A percentile compares a stretch with the other conserved stretches of the same genome.
Conservation (phyloP, 768 basidiomycete genomes). For the Tricholomella constricta region DNA sequence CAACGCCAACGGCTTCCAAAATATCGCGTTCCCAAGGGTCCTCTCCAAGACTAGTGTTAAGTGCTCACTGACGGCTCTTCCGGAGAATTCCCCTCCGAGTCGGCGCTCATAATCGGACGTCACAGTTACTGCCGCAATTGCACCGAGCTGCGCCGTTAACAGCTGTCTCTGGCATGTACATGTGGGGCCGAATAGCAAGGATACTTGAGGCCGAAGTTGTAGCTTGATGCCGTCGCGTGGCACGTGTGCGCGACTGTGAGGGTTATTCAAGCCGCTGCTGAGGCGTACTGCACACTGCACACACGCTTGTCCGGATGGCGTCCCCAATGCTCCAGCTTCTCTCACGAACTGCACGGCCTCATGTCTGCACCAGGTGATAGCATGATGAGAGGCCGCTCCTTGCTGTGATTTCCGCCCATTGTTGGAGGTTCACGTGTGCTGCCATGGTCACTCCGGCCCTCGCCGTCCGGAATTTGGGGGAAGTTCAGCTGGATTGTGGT, state of each 20-base stretch:
- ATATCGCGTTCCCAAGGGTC: no score
- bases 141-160: neutral
- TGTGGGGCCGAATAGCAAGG: neutral
- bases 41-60: no score
- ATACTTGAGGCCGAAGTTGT: neutral
- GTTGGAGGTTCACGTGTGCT: neutral
- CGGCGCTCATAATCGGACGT: neutral
- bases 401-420: neutral
- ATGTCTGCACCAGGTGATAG: neutral
- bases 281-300: neutral
- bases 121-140: neutral
- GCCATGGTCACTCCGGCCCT: no score
- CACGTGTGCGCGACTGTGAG: neutral
- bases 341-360: neutral
- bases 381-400: neutral
- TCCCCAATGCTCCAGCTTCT: neutral
- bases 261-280: neutral
- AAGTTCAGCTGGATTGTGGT: no score
- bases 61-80: no score
- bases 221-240: neutral
- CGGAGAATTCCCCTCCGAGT: no score
- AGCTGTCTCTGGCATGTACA: neutral
- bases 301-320: neutral
- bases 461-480: no score
- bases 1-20: no score